These are phyloP conservation scores for Sporothrix pallida DNA, from an alignment of 2,329 filamentous ascomycete genomes.

Conservation along the genomic window DNA sequence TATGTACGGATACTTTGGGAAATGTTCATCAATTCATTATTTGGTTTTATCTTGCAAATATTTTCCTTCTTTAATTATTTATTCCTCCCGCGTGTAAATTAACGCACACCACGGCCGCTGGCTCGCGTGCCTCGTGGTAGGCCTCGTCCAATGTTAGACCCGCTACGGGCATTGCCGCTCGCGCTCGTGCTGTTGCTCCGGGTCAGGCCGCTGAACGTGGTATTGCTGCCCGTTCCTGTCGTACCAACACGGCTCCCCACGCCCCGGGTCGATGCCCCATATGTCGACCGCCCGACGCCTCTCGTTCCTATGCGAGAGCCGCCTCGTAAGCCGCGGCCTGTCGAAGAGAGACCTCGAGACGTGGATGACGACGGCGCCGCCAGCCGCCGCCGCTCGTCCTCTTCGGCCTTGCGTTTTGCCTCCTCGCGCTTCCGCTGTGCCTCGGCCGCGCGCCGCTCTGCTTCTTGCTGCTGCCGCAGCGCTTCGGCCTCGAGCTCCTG, in stretches of 20 bases:
- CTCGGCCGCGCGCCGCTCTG: constrained; percentile 76
- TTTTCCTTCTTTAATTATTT: constrained; percentile 32
- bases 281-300: constrained; percentile 28
- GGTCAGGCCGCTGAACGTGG: constrained; percentile 33
- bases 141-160: constrained; percentile 54
- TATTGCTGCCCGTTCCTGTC: constrained; percentile 10
- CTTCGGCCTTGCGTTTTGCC: constrained; percentile 66
- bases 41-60: constrained; percentile 13
- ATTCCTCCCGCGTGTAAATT: neutral
- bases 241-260: neutral
- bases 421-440: constrained; percentile 79
- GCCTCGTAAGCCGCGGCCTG: constrained; percentile 14
- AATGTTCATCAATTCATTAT: constrained; percentile 27
- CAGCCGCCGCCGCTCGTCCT: constrained; percentile 59
- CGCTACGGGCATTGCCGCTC: constrained; percentile 36
- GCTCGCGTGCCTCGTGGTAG: constrained; percentile 59
- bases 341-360: constrained; percentile 20
- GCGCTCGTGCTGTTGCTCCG: constrained; percentile 24
- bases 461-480: constrained; percentile 73
- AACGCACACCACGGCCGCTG: constrained; percentile 32
- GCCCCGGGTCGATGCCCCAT: constrained; percentile 21
- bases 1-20: constrained; percentile 1
- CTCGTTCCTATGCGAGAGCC: constrained; percentile 23
- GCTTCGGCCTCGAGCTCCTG: constrained; percentile 85
- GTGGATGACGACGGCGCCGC: constrained; percentile 24